A percentile compares a stretch with the other conserved stretches of the same genome.
phyloP scores from a whole-genome alignment of 2,329 filamentous ascomycete species.

The Aphanoascus verrucosus region DNA sequence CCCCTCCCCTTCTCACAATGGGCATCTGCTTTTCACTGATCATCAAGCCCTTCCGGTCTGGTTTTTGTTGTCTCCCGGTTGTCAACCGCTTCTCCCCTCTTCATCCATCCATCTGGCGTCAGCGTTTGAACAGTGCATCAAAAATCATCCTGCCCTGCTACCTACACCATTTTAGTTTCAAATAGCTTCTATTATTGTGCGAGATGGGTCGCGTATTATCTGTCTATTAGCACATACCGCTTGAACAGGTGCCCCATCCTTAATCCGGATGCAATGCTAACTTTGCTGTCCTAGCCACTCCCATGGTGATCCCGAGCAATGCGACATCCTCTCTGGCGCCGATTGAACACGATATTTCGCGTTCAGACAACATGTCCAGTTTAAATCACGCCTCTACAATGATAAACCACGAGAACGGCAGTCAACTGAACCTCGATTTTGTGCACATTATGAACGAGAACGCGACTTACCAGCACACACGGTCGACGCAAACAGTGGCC shows the following conservation, averaged over 20 bases:
- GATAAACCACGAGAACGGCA: conserved; percentile 1
- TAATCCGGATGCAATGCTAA: conserved; percentile 33
- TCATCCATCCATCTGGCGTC: conserved; percentile 16
- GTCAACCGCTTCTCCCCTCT: background rate
- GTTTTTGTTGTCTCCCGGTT: background rate
- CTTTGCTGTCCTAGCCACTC: conserved; percentile 31
- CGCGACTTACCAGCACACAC: conserved; percentile 1
- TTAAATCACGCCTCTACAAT: background rate
- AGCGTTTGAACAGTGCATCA: conserved; percentile 32
- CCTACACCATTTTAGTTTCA: conserved; percentile 21
- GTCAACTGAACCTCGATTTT: conserved; percentile 18
- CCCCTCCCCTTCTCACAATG: too few relatives aligned
- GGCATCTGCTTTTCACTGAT: background rate
- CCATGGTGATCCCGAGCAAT: conserved; percentile 38
- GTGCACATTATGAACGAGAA: conserved; percentile 8
- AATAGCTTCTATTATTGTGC: conserved; percentile 20
- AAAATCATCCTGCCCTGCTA: conserved; percentile 26
- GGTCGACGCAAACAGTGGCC: background rate
- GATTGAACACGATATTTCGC: background rate
- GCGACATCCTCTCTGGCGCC: background rate
- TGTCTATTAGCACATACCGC: conserved; percentile 16
- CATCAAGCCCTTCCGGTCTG: background rate
- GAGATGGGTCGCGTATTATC: conserved; percentile 28
- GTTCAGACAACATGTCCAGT: background rate
- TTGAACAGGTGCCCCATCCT: conserved; percentile 17